Base-by-base conservation (phyloP, 176 grass and related monocot species). In the Poa pratensis region DNA sequence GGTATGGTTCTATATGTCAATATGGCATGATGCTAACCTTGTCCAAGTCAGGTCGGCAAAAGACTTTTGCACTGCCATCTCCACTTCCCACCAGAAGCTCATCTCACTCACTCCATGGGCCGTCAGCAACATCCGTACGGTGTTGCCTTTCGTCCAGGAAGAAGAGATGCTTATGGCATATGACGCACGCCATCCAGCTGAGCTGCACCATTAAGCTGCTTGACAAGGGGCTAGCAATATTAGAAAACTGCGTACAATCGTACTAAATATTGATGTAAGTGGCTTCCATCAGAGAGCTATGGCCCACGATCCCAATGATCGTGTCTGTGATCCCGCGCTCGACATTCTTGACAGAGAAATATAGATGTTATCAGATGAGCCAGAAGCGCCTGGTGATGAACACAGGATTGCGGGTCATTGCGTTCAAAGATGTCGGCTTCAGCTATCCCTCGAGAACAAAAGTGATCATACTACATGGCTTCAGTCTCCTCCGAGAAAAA, bases 1-100 rank as follows among this genome's bases (percentile, higher is more conserved):
- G 87, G 84, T 73, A 54, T 94, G 12, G 89, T 91, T 17, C 74
- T 90, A 77, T 94, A 87, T 87, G 85, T 84, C 6, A 22, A 89
- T 20, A 89, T 94, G 89, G 89, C 92, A 6, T 89, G 66, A 82
- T 94, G 81, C 80, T 23, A 84, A 87, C 42, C 81, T 94, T 13
- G 80, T 91, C 66, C 92, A 94, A 80, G 87, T 83, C 51, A 91
- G 75, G 74, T 94, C 92, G 52, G 92, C 89, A 32, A 90, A 84
- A 89, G 92, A 89, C 24, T 94, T 91, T 64, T 69, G 82, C 6
- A 70, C 72, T n/a, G 87, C 89, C 67, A 76, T 49, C 40, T 70
- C 87, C 49, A 24, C 14, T 15, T 79, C 89, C 23, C 87, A 91
- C 52, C 83, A 24, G 30, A 74, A 89, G 37, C 83, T 91, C 18